Percentiles rank a stretch among this genome's conserved stretches.
Conservation (phyloP, 169 alveolate species). For the Plasmodium gonderi region DNA sequence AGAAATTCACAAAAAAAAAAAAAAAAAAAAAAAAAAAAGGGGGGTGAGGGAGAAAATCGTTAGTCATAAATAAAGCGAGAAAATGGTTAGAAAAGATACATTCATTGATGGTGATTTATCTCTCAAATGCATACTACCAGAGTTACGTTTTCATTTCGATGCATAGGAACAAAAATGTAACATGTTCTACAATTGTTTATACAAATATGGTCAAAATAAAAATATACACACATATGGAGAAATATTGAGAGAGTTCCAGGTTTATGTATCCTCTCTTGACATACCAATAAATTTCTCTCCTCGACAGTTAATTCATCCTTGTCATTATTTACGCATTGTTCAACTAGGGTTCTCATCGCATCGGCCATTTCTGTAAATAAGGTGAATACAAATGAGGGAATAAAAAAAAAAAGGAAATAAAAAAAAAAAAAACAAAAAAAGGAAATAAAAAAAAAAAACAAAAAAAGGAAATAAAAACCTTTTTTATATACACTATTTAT, state of each 20-base stretch:
- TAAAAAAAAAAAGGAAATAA: not conserved
- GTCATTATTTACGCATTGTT: constrained; percentile 80
- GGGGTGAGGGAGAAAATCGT: not conserved
- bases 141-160: too few species aligned
- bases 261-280: not conserved
- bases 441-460: too few species aligned
- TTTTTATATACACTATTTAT: too few species aligned
- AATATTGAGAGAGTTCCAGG: not conserved
- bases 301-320: constrained; percentile 94
- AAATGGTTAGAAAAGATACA: too few species aligned
- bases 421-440: too few species aligned
- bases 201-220: too few species aligned
- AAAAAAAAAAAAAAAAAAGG: not conserved
- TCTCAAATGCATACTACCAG: too few species aligned
- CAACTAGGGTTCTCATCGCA: constrained; percentile 85
- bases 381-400: not conserved
- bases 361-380: constrained; percentile 83
- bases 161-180: too few species aligned
- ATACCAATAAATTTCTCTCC: constrained; percentile 92
- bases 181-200: too few species aligned
- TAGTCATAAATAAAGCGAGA: not conserved
- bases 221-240: too few species aligned
- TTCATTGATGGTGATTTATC: too few species aligned
- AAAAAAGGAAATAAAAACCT: too few species aligned
- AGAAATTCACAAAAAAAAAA: not conserved